Conservation (phyloP, 768 basidiomycete genomes). For the Russula brevipes region DNA sequence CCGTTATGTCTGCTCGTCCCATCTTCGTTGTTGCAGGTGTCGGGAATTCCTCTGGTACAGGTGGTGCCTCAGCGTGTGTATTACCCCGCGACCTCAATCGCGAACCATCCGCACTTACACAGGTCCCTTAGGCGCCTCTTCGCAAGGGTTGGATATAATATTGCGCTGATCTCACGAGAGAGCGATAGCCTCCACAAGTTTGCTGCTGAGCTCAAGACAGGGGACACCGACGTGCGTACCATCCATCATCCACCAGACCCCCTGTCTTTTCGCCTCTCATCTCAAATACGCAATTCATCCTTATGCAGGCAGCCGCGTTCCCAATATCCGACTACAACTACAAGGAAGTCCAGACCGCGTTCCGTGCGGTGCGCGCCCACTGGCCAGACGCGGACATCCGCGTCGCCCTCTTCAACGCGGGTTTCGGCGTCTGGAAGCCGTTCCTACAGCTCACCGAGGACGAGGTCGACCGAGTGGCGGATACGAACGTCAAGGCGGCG, state of each 20-base stretch:
- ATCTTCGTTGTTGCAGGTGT: constrained; percentile 41
- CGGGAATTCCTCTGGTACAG: constrained; percentile 40
- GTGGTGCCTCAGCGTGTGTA: constrained; percentile 39
- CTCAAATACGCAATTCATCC: background rate
- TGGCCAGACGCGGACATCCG: constrained; percentile 36
- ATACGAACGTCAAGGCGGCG: constrained; percentile 36
- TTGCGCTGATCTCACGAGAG: constrained; percentile 39
- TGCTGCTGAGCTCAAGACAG: constrained; percentile 33
- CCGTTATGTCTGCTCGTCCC: constrained; percentile 32
- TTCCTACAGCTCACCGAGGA: constrained; percentile 40
- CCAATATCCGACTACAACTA: constrained; percentile 35
- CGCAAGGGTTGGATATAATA: constrained; percentile 37
- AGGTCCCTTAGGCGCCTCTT: constrained; percentile 33
- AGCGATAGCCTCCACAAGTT: constrained; percentile 33
- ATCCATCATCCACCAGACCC: background rate
- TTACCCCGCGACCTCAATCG: background rate
- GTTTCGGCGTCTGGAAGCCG: constrained; percentile 34
- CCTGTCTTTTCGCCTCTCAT: accelerated
- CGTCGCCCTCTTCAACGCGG: constrained; percentile 39
- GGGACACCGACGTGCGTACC: constrained; percentile 35
- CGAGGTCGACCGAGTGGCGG: constrained; percentile 30
- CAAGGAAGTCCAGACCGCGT: constrained; percentile 31
- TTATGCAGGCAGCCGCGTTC: constrained; percentile 36
- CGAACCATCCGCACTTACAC: background rate
- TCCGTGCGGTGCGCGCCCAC: constrained; percentile 32